Conservation (phyloP, 169 alveolate species). For the Plasmodium adleri region DNA sequence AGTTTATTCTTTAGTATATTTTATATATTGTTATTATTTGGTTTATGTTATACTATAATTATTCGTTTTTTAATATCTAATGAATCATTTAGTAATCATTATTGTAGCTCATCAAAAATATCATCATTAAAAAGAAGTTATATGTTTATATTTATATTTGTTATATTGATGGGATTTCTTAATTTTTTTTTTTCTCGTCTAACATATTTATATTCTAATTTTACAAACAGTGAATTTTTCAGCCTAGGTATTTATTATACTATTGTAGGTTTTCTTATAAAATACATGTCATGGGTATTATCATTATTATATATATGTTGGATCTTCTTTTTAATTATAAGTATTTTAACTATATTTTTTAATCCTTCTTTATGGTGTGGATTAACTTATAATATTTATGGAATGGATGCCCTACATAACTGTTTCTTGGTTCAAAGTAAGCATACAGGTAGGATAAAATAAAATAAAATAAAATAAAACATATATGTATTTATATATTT, state of each 20-base stretch:
- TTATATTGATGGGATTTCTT: slow-evolving; percentile 49
- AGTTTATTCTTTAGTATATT: slow-evolving; percentile 53
- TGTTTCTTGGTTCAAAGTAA: slow-evolving; percentile 35
- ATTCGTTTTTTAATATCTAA: slow-evolving; percentile 31
- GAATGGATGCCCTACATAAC: slow-evolving; percentile 62
- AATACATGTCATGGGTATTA: slow-evolving; percentile 59
- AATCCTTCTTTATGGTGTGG: slow-evolving; percentile 32
- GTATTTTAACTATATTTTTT: slow-evolving; percentile 25
- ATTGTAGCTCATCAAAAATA: slow-evolving; percentile 13
- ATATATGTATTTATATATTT: neutral
- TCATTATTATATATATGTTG: slow-evolving; percentile 51
- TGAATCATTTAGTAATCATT: slow-evolving; percentile 34
- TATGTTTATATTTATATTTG: slow-evolving; percentile 29
- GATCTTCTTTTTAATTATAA: slow-evolving; percentile 42
- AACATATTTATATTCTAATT: slow-evolving; percentile 58
- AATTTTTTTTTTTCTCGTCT: slow-evolving; percentile 68
- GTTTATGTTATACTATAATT: slow-evolving; percentile 25
- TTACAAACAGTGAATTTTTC: slow-evolving; percentile 61
- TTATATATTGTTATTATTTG: slow-evolving; percentile 24
- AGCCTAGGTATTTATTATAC: slow-evolving; percentile 48
- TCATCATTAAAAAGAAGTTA: slow-evolving; percentile 21
- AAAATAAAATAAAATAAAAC: no score
- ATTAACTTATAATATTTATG: slow-evolving; percentile 27
- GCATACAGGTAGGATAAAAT: slow-evolving; percentile 25
- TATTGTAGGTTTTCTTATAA: slow-evolving; percentile 52